Percentiles rank a stretch among this genome's conserved stretches.
Conservation (phyloP, 2,329 filamentous ascomycete genomes). For the Metarhizium rileyi region DNA sequence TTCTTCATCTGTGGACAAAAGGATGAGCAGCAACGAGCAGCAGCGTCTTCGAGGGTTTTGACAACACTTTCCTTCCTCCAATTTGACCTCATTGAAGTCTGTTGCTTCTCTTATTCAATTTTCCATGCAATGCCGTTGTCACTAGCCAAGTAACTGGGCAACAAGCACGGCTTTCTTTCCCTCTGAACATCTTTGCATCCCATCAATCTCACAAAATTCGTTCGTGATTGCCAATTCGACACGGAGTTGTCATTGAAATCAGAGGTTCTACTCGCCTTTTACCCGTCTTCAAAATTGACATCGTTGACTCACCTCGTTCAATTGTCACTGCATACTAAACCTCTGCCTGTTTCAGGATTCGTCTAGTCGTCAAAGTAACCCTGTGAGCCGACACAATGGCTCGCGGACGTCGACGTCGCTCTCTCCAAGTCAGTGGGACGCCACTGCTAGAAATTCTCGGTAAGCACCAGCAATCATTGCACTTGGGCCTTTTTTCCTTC, state of each 20-base stretch:
- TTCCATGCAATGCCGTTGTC: neutral
- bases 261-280: too few relatives aligned
- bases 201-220: too few relatives aligned
- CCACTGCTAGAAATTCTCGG: neutral
- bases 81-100: neutral
- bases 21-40: neutral
- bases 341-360: too few relatives aligned
- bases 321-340: too few relatives aligned
- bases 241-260: too few relatives aligned
- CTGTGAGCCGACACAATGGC: slow-evolving; percentile 14
- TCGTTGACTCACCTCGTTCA: too few relatives aligned
- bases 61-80: neutral
- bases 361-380: neutral
- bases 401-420: slow-evolving; percentile 17
- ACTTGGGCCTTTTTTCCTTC: neutral
- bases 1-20: neutral
- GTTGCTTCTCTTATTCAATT: neutral
- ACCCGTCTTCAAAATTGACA: neutral
- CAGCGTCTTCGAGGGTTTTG: neutral
- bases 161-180: too few relatives aligned
- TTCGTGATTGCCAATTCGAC: too few relatives aligned
- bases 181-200: neutral
- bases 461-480: neutral
- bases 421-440: neutral
- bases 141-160: neutral